Base-by-base conservation (phyloP, 2,329 filamentous ascomycete genomes). In the Apiospora kogelbergensis region DNA sequence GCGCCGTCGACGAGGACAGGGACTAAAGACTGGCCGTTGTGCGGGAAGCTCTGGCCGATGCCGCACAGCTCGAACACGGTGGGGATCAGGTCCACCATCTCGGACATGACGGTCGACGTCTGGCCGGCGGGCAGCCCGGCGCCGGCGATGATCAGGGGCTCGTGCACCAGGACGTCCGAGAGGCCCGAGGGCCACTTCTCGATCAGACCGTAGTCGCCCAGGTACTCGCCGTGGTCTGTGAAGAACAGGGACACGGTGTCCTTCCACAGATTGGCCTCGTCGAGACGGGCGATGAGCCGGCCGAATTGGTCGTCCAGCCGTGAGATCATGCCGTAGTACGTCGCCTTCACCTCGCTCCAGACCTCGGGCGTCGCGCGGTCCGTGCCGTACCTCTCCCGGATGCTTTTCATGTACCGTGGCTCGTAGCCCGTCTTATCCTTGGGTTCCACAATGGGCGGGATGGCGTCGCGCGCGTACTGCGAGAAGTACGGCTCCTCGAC, bases 111-210 rank as follows among this genome's bases (percentile, higher is more conserved):
- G 11, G 26, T 11, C 30, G 48, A 45, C 6, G 57, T 40, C 22
- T 65, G 24, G 6, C 26, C 44, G 17, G 45, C 65, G 3, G 64
- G 64, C 6, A 69, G 57, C 3, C 42, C 44, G 1, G 65, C 68
- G 17, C 68, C 68, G 9, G 82, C 83, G 20, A 84, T 76, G 26
- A 85, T 80, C 0, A 85, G 74, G 0, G 83, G 84, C 66, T 84
- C 81, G 20, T 81, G 81, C 0, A 80, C 76, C 0, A 85, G 76
- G 0, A 77, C 76, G 41, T 84, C 80, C 0, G 79, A 83, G 0
- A 84, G 71, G 2, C 80, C 83, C 0, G 80, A 83, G 0, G 82
- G 83, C 82, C 83, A 85, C 68, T 85, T 85, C 72, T 85, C 83
- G 26, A 86, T 82, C 15, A 85, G 73, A 0, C 83, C 83, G 67